A percentile compares a stretch with the other conserved stretches of the same genome.
phyloP scores from a whole-genome alignment of 192 early-diverging fungal genomes.

The Ambispora gerdemannii region DNA sequence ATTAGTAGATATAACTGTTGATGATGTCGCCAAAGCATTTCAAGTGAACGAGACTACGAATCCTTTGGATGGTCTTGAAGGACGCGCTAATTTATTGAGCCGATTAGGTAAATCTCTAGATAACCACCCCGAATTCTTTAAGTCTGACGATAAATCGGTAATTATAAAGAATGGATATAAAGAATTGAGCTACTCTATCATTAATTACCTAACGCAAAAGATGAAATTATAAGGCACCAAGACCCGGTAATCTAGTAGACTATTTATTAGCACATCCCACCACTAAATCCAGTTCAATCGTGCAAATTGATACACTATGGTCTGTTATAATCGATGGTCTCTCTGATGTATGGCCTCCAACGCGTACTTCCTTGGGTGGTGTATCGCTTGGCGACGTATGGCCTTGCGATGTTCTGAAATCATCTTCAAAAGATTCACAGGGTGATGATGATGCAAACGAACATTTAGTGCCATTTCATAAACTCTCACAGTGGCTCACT shows the following conservation, averaged over 20 bases:
- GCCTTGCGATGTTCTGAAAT: constrained; percentile 62
- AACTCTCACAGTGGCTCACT: constrained; percentile 94
- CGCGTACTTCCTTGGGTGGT: constrained; percentile 72
- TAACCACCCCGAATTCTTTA: constrained; percentile 57
- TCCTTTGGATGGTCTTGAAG: constrained; percentile 75
- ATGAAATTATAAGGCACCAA: constrained; percentile 30
- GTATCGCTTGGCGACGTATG: constrained; percentile 88
- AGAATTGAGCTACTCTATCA: background rate
- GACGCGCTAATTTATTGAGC: constrained; percentile 67
- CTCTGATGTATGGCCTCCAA: constrained; percentile 81
- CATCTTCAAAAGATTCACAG: constrained; percentile 17
- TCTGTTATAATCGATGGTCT: constrained; percentile 74
- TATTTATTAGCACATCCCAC: constrained; percentile 66
- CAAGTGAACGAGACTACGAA: constrained; percentile 72
- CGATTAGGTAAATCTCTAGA: constrained; percentile 59
- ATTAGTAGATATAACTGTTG: constrained; percentile 48
- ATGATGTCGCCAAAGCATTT: constrained; percentile 61
- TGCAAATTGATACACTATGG: constrained; percentile 76
- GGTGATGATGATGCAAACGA: constrained; percentile 34
- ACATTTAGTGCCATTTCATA: constrained; percentile 79
- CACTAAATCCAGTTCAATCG: constrained; percentile 43
- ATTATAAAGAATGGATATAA: too few relatives aligned
- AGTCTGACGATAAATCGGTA: constrained; percentile 38
- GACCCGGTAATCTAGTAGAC: constrained; percentile 85
- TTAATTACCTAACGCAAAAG: background rate